phyloP scores from a whole-genome alignment of 2,329 filamentous ascomycete species.

The Septoria petroselini region DNA sequence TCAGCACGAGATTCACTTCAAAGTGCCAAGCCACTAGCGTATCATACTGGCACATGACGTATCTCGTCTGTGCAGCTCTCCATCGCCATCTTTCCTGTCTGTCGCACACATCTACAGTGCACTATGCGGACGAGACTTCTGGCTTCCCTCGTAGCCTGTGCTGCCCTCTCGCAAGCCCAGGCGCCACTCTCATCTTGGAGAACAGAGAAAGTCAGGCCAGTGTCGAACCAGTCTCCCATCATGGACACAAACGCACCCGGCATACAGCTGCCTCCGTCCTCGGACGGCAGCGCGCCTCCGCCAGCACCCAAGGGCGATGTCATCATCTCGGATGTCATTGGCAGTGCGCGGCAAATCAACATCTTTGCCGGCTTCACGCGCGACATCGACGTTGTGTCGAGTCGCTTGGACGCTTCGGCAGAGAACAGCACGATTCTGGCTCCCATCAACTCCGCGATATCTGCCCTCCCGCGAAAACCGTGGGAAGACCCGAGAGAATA shows the following conservation, averaged over 20 bases:
- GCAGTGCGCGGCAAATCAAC: constrained; percentile 72
- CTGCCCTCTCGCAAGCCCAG: constrained; percentile 12
- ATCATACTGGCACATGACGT: constrained; percentile 12
- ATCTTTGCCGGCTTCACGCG: constrained; percentile 80
- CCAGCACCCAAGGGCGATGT: constrained; percentile 43
- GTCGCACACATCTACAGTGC: no score
- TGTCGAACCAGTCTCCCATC: constrained; percentile 26
- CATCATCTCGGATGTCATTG: constrained; percentile 80
- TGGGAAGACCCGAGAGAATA: constrained; percentile 80
- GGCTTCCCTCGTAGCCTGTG: constrained; percentile 21
- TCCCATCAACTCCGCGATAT: constrained; percentile 78
- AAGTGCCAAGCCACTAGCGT: no score
- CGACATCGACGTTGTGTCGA: constrained; percentile 66
- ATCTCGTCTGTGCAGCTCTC: background rate
- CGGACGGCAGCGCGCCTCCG: constrained; percentile 12
- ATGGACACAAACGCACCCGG: constrained; percentile 24
- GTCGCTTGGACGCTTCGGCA: constrained; percentile 63
- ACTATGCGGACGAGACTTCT: no score
- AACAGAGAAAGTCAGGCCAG: background rate
- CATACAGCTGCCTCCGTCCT: constrained; percentile 29
- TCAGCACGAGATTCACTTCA: constrained; percentile 1
- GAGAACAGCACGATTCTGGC: constrained; percentile 82
- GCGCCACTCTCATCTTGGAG: constrained; percentile 4
- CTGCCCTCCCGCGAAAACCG: constrained; percentile 74
- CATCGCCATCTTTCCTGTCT: constrained; percentile 6